Percentiles rank a stretch among this genome's conserved stretches.
phyloP scores from a whole-genome alignment of 2,329 filamentous ascomycete species.

The Alternaria novae-zelandiae region DNA sequence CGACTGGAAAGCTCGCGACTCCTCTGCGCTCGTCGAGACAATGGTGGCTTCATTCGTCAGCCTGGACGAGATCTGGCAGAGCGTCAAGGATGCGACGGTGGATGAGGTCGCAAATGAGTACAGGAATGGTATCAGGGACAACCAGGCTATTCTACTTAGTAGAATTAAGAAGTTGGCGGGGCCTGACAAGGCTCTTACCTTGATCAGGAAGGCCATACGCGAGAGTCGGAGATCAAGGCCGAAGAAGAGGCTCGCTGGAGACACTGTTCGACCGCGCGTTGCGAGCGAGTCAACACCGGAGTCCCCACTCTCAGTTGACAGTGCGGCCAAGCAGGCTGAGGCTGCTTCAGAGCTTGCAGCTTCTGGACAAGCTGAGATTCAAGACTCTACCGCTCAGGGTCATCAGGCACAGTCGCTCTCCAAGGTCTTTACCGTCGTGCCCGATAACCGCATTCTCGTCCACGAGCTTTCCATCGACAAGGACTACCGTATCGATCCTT shows the following conservation, averaged over 20 bases:
- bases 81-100: slow-evolving; percentile 78
- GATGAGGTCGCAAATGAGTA: slow-evolving; percentile 78
- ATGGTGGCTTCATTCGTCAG: slow-evolving; percentile 89
- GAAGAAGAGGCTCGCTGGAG: slow-evolving; percentile 70
- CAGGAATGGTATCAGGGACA: slow-evolving; percentile 78
- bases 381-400: slow-evolving; percentile 29
- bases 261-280: slow-evolving; percentile 70
- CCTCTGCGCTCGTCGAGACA: slow-evolving; percentile 76
- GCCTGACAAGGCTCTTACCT: slow-evolving; percentile 70
- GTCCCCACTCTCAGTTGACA: slow-evolving; percentile 35
- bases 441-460: slow-evolving; percentile 75
- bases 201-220: slow-evolving; percentile 76
- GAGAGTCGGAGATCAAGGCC: slow-evolving; percentile 71
- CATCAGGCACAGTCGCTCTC: slow-evolving; percentile 54
- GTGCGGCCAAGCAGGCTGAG: slow-evolving; percentile 46
- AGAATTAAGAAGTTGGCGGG: slow-evolving; percentile 81
- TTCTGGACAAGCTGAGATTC: slow-evolving; percentile 18
- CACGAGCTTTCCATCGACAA: slow-evolving; percentile 83
- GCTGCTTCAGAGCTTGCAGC: slow-evolving; percentile 41
- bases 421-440: slow-evolving; percentile 66
- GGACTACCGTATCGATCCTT: slow-evolving; percentile 72
- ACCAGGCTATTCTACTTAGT: slow-evolving; percentile 79
- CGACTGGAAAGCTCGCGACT: slow-evolving; percentile 83
- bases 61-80: slow-evolving; percentile 82
- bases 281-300: slow-evolving; percentile 54